Conservation (phyloP, 2,329 filamentous ascomycete species). For the Colletotrichum coccodes region DNA sequence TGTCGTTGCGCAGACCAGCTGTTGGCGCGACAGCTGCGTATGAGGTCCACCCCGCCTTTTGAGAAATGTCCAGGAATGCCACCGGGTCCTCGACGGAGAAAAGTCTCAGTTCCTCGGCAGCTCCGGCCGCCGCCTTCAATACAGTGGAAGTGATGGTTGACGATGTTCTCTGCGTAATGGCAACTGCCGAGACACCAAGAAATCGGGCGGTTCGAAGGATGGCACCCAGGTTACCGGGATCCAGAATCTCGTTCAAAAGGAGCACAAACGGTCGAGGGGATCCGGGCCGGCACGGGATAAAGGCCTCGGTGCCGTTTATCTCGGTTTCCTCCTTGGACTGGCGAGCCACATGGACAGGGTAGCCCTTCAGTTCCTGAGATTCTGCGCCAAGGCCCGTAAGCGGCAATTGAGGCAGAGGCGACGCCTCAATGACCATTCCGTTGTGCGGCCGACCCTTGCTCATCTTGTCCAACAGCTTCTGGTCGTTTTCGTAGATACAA, state of each 20-base stretch:
- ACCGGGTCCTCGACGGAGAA: slow-evolving; percentile 75
- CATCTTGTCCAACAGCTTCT: slow-evolving; percentile 84
- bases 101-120: slow-evolving; percentile 81
- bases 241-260: slow-evolving; percentile 79
- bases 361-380: slow-evolving; percentile 57
- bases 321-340: slow-evolving; percentile 79
- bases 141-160: slow-evolving; percentile 80
- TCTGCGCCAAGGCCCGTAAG: slow-evolving; percentile 67
- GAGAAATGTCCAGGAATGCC: slow-evolving; percentile 76
- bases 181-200: slow-evolving; percentile 87
- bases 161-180: slow-evolving; percentile 78
- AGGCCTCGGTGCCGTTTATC: slow-evolving; percentile 75
- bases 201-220: slow-evolving; percentile 91
- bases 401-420: slow-evolving; percentile 79
- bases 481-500: slow-evolving; percentile 67
- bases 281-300: slow-evolving; percentile 53
- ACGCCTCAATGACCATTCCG: slow-evolving; percentile 87
- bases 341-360: slow-evolving; percentile 68
- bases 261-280: slow-evolving; percentile 76
- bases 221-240: slow-evolving; percentile 90
- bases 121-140: slow-evolving; percentile 89
- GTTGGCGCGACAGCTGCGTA: slow-evolving; percentile 76
- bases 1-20: slow-evolving; percentile 43
- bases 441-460: slow-evolving; percentile 87
- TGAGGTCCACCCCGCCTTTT: slow-evolving; percentile 80